Evolutionary conservation across 2,329 filamentous ascomycete species (phyloP).

Genomic region (Rugonectria rugulosa): DNA sequence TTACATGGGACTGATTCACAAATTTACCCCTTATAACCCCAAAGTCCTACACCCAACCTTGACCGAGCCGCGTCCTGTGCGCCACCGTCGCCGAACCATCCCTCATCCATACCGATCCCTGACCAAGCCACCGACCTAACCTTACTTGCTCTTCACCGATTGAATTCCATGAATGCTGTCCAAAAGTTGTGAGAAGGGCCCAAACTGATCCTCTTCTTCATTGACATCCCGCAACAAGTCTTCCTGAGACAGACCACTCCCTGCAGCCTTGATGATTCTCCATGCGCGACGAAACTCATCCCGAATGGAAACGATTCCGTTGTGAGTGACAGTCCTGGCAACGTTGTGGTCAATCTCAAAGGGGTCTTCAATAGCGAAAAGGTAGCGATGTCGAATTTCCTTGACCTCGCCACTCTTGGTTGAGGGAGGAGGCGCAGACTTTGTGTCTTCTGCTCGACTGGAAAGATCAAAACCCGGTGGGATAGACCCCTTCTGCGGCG

Average conservation of each 20-base stretch:
- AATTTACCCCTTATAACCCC: background rate
- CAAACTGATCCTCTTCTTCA: constrained; percentile 31
- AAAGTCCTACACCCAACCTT: background rate
- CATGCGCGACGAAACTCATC: constrained; percentile 86
- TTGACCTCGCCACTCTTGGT: constrained; percentile 58
- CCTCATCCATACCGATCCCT: background rate
- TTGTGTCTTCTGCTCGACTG: constrained; percentile 10
- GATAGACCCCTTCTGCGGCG: constrained; percentile 23
- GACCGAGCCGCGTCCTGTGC: background rate
- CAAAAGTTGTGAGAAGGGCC: constrained; percentile 39
- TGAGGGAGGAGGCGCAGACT: constrained; percentile 24
- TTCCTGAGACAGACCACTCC: constrained; percentile 52
- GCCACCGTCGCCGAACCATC: constrained; percentile 1
- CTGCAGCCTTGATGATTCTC: constrained; percentile 68
- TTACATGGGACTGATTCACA: too few species aligned
- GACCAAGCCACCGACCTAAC: background rate
- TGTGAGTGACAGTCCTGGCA: constrained; percentile 83
- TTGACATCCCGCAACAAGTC: constrained; percentile 62
- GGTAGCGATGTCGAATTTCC: constrained; percentile 79
- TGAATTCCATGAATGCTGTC: constrained; percentile 45
- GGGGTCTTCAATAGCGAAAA: constrained; percentile 91
- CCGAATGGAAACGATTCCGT: constrained; percentile 80
- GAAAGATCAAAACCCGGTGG: background rate
- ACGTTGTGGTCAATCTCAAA: constrained; percentile 91
- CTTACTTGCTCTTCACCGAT: background rate